Evolutionary conservation across 2,329 filamentous ascomycete species (phyloP).

Genomic region (Diaporthe velutina): DNA sequence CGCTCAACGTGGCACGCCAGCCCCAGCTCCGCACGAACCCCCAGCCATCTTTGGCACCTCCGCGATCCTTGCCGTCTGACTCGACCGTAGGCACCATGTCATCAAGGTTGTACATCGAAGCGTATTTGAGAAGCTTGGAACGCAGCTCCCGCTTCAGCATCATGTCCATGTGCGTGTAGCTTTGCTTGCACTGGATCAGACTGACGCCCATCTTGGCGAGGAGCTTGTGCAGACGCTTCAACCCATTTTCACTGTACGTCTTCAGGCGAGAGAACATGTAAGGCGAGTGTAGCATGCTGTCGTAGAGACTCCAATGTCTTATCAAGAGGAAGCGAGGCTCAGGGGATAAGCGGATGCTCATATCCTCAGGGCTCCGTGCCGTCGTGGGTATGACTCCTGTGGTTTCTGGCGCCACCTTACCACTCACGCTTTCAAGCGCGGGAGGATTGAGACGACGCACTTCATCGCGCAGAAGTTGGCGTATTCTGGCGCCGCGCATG

Average conservation of each 20-base stretch:
- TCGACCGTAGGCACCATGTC: constrained; percentile 88
- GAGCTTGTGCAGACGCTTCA: constrained; percentile 91
- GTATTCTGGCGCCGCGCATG: constrained; percentile 84
- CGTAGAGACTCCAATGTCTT: constrained; percentile 96
- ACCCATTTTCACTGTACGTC: constrained; percentile 92
- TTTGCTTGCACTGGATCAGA: constrained; percentile 92
- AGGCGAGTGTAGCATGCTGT: constrained; percentile 97
- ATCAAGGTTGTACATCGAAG: constrained; percentile 92
- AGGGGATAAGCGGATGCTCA: constrained; percentile 89
- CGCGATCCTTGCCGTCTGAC: constrained; percentile 76
- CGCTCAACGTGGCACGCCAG: constrained; percentile 93
- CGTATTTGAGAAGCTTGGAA: constrained; percentile 89
- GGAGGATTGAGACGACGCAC: constrained; percentile 93
- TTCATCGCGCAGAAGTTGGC: constrained; percentile 90
- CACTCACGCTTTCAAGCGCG: constrained; percentile 68
- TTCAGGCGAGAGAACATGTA: constrained; percentile 93
- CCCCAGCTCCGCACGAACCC: constrained; percentile 98
- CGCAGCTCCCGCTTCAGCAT: constrained; percentile 90
- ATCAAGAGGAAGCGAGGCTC: constrained; percentile 95
- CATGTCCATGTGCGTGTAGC: constrained; percentile 99
- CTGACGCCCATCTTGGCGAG: constrained; percentile 98
- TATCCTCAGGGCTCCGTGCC: constrained; percentile 90
- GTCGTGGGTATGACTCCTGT: constrained; percentile 90
- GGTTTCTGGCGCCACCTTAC: constrained; percentile 73
- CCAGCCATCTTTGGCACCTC: constrained; percentile 89